Base-by-base conservation (phyloP, 179 eudicot species). In the Beta macrorhiza region DNA sequence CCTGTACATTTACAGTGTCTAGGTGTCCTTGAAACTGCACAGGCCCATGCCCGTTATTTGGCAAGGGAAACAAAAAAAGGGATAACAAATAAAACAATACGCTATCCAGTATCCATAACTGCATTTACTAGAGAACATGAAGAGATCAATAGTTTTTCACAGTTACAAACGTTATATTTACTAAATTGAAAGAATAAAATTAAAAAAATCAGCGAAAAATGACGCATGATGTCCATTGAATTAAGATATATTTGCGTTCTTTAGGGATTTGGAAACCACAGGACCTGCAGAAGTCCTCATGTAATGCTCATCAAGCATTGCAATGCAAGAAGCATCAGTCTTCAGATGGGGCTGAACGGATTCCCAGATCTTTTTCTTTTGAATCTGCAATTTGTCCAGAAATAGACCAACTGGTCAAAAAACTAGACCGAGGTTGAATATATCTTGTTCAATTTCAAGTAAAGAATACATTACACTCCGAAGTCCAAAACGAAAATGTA, bases 281-380 rank as follows among this genome's bases (percentile, higher is more conserved):
- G 86, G 89, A 82, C 99, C 99, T 67, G 87, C 85, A 72, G 95
- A 89, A 9, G 99, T 92, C 73, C 87, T 87, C 98, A 94, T 94
- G 79, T 57, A 69, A 85, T 87, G 86, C 61, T 47, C 86, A 69
- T 88, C 90, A 63, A 94, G 92, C 82, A 82, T 56, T 69, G 97
- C 98, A 74, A 87, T 84, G 69, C 94, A 79, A 78, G 92, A 78
- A 57, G 82, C 85, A 84, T 94, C 94, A 11, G 99, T 94, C 82
- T 86, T 91, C 12, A 94, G 92, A 89, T 92, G 97, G 74, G 99
- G 97, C 82, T 96, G 99, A 62, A 96, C 91, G 29, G 80, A 77
- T 84, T 96, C 99, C 99, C 99, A 96, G 5, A 92, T 84, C 89
- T 94, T 96, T 85, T 96, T 96, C 97, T 96, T 96, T 87, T 90